A percentile compares a stretch with the other conserved stretches of the same genome.
These are phyloP conservation scores for Salix purpurea DNA, from an alignment of 345 rosid species.

Conservation along the genomic window DNA sequence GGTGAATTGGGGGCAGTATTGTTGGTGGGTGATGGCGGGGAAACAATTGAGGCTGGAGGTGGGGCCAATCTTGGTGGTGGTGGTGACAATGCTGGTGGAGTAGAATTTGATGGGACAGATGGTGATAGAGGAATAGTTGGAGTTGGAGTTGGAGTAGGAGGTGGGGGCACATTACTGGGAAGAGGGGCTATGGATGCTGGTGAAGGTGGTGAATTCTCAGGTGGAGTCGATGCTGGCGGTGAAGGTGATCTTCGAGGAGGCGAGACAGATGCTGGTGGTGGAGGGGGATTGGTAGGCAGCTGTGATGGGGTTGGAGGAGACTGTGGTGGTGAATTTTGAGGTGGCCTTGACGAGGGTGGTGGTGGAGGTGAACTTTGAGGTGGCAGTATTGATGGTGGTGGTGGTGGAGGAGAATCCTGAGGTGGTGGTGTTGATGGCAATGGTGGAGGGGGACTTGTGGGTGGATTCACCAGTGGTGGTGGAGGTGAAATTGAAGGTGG, in stretches of 20 bases:
- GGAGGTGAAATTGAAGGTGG: slow-evolving; percentile 18
- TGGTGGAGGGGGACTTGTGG: slow-evolving; percentile 4
- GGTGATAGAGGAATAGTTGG: slow-evolving; percentile 28
- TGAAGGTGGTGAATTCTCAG: slow-evolving; percentile 28
- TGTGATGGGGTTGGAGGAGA: slow-evolving; percentile 24
- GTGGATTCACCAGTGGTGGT: neutral
- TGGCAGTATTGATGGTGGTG: slow-evolving; percentile 25
- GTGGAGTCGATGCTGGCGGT: slow-evolving; percentile 25
- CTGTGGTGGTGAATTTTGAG: slow-evolving; percentile 24
- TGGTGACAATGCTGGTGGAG: slow-evolving; percentile 33
- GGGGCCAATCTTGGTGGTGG: slow-evolving; percentile 31
- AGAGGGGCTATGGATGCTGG: slow-evolving; percentile 15
- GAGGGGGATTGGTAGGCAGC: slow-evolving; percentile 15
- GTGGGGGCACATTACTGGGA: slow-evolving; percentile 28
- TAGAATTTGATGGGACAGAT: slow-evolving; percentile 40
- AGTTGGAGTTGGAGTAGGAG: slow-evolving; percentile 24
- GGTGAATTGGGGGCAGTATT: slow-evolving; percentile 29
- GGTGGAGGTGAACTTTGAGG: slow-evolving; percentile 24
- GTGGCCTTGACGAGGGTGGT: slow-evolving; percentile 23
- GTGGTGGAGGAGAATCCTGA: slow-evolving; percentile 24
- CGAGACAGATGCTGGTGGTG: slow-evolving; percentile 18
- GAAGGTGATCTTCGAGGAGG: slow-evolving; percentile 36
- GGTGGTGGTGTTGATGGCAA: slow-evolving; percentile 1
- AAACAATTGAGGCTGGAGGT: slow-evolving; percentile 30
- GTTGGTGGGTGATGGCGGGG: slow-evolving; percentile 26